Conservation (phyloP, 306 rosid species). For the Fagus crenata region DNA sequence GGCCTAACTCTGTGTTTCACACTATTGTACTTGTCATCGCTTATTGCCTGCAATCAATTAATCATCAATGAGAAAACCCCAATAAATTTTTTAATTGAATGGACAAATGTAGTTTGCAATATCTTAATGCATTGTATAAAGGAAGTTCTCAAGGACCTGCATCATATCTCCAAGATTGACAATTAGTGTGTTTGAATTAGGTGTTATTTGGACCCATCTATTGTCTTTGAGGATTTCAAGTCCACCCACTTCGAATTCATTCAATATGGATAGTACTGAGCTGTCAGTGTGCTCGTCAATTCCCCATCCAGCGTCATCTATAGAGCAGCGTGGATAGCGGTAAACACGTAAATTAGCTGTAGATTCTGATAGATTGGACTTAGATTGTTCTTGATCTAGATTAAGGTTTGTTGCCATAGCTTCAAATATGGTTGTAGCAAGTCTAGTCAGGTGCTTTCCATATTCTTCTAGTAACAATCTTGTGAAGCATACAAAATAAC, state of each 20-base stretch:
- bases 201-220: conserved; percentile 51
- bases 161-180: conserved; percentile 70
- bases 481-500: background rate
- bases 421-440: conserved; percentile 41
- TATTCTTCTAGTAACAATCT: conserved; percentile 58
- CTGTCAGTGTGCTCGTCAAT: conserved; percentile 70
- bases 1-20: conserved; percentile 64
- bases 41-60: conserved; percentile 51
- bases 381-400: conserved; percentile 24
- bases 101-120: background rate
- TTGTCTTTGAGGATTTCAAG: conserved; percentile 59
- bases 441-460: conserved; percentile 46
- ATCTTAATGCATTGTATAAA: background rate
- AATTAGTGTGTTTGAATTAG: conserved; percentile 46
- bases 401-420: conserved; percentile 49
- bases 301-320: conserved; percentile 44
- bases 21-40: conserved; percentile 59
- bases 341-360: conserved; percentile 59
- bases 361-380: conserved; percentile 38
- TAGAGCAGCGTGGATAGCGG: conserved; percentile 49
- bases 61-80: background rate
- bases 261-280: conserved; percentile 54
- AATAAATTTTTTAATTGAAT: background rate
- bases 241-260: conserved; percentile 39
- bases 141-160: conserved; percentile 40